phyloP scores from a whole-genome alignment of 306 rosid genomes.

The Senna siamea region DNA sequence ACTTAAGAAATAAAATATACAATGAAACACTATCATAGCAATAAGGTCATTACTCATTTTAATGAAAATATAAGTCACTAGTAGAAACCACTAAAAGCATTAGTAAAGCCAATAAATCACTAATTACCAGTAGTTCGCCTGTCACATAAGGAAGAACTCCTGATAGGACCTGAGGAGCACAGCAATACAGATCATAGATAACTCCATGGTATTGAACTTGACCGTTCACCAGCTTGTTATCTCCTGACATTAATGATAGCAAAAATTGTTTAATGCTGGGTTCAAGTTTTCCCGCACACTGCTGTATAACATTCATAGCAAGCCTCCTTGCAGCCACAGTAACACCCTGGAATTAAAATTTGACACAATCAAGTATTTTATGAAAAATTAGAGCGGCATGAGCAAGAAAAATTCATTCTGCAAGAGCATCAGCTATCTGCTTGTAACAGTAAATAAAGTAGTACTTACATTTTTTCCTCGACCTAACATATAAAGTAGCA shows the following conservation, averaged over 20 bases:
- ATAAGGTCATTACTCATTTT: slow-evolving; percentile 4
- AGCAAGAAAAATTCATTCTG: slow-evolving; percentile 10
- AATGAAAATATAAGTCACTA: slow-evolving; percentile 7
- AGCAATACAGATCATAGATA: slow-evolving; percentile 80
- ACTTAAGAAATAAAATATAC: slow-evolving; percentile 18
- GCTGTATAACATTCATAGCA: slow-evolving; percentile 81
- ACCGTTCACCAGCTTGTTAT: slow-evolving; percentile 58
- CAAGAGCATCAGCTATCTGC: slow-evolving; percentile 35
- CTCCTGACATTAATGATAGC: slow-evolving; percentile 77
- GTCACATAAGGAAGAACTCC: slow-evolving; percentile 82
- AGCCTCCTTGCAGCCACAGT: slow-evolving; percentile 83
- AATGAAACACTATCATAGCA: slow-evolving; percentile 25
- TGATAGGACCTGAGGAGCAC: slow-evolving; percentile 78
- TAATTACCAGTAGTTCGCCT: slow-evolving; percentile 83
- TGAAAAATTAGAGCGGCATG: slow-evolving; percentile 18
- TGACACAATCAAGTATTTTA: slow-evolving; percentile 35
- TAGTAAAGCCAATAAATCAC: slow-evolving; percentile 32
- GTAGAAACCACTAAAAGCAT: slow-evolving; percentile 30
- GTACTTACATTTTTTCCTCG: slow-evolving; percentile 74
- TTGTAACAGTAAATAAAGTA: slow-evolving; percentile 28
- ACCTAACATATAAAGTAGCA: slow-evolving; percentile 70
- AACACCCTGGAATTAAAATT: slow-evolving; percentile 67
- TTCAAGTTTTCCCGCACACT: slow-evolving; percentile 82
- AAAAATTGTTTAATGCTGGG: slow-evolving; percentile 72
- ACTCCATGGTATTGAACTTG: slow-evolving; percentile 76